Conservation (phyloP, 176 grass and related monocot genomes). For the Triticum urartu region DNA sequence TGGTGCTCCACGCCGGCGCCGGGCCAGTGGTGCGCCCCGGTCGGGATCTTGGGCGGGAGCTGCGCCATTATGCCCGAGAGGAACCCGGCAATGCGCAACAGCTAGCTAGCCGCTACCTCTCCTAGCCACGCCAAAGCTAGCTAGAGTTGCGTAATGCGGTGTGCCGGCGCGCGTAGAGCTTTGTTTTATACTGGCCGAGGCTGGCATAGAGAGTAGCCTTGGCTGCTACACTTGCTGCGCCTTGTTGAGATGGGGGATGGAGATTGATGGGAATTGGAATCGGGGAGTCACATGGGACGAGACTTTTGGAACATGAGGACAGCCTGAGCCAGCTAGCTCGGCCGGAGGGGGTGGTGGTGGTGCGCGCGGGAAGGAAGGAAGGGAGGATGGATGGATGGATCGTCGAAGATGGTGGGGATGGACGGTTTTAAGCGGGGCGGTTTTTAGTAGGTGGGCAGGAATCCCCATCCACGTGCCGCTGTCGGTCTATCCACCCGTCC, state of each 20-base stretch:
- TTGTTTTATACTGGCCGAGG: conserved; percentile 35
- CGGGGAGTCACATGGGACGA: conserved; percentile 63
- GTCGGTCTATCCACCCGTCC: background rate
- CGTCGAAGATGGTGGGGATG: background rate
- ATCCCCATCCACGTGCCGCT: conserved; percentile 57
- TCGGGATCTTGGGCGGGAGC: conserved; percentile 53
- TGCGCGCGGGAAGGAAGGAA: background rate
- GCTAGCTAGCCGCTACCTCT: background rate
- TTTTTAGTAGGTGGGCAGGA: conserved; percentile 43
- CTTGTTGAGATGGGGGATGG: background rate
- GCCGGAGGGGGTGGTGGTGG: background rate
- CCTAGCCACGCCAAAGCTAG: too few species aligned
- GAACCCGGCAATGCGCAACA: conserved; percentile 8
- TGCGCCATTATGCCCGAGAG: conserved; percentile 32
- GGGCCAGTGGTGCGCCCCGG: conserved; percentile 45
- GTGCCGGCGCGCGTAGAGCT: conserved; percentile 28
- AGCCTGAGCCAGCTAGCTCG: conserved; percentile 51
- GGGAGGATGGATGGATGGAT: background rate
- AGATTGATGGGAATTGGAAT: conserved; percentile 35
- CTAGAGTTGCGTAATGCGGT: conserved; percentile 17
- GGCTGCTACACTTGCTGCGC: background rate
- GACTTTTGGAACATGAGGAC: conserved; percentile 70
- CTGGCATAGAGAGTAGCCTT: too few species aligned
- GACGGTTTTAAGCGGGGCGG: conserved; percentile 37
- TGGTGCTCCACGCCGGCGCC: conserved; percentile 13